Percentiles rank a stretch among this genome's conserved stretches.
Evolutionary conservation across 2,329 filamentous ascomycete species (phyloP).

Genomic region (Ophiostoma populinum): DNA sequence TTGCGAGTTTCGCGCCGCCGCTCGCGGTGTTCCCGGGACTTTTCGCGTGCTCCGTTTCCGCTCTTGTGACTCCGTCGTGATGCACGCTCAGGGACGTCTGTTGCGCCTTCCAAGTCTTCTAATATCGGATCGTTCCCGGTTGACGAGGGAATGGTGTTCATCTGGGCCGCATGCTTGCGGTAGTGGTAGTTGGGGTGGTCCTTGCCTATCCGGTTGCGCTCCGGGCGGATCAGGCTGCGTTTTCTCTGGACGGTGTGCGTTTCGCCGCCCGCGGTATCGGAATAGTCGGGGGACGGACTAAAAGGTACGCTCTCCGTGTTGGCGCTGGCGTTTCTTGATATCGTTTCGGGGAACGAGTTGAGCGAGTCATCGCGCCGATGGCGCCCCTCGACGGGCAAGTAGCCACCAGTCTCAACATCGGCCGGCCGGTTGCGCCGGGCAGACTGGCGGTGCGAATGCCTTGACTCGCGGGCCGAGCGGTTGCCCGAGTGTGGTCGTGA

Average conservation of each 20-base stretch:
- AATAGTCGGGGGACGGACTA: slow-evolving; percentile 26
- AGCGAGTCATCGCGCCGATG: slow-evolving; percentile 40
- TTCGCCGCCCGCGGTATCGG: slow-evolving; percentile 9
- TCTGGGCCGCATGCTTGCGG: slow-evolving; percentile 81
- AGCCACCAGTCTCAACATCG: slow-evolving; percentile 52
- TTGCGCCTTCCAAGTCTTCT: slow-evolving; percentile 57
- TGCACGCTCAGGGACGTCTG: slow-evolving; percentile 26
- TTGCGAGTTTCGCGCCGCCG: background rate
- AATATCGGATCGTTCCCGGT: slow-evolving; percentile 82
- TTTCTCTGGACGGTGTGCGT: slow-evolving; percentile 43
- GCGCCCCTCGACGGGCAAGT: slow-evolving; percentile 24
- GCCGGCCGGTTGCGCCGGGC: slow-evolving; percentile 46
- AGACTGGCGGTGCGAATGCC: slow-evolving; percentile 49
- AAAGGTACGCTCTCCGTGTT: slow-evolving; percentile 38
- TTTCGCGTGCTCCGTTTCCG: slow-evolving; percentile 21
- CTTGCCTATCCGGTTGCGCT: slow-evolving; percentile 67
- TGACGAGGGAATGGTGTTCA: slow-evolving; percentile 76
- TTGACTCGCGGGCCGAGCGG: slow-evolving; percentile 41
- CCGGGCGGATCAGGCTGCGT: slow-evolving; percentile 74
- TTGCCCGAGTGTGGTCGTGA: slow-evolving; percentile 47
- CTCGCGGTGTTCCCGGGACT: slow-evolving; percentile 14
- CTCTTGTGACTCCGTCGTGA: slow-evolving; percentile 18
- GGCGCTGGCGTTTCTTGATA: slow-evolving; percentile 34
- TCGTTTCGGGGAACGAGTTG: slow-evolving; percentile 41
- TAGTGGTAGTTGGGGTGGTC: slow-evolving; percentile 95